Percentiles rank a stretch among this genome's conserved stretches.
phyloP scores from a whole-genome alignment of 2,329 filamentous ascomycete species.

The Colletotrichum viniferum region DNA sequence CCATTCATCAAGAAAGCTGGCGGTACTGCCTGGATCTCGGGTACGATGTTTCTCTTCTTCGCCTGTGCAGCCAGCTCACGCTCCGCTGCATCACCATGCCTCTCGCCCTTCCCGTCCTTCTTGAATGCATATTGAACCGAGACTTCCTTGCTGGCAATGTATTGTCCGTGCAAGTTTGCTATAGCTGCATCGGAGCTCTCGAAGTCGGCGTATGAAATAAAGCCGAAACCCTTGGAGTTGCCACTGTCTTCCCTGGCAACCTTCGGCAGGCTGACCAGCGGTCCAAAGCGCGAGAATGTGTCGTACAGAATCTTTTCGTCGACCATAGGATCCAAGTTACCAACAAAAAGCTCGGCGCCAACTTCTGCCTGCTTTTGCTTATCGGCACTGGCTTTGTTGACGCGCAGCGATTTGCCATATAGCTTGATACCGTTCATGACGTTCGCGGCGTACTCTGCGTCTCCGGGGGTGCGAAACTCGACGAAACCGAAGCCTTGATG shows the following conservation, averaged over 20 bases:
- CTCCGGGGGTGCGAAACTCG: slow-evolving; percentile 93
- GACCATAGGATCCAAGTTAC: slow-evolving; percentile 92
- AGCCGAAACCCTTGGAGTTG: slow-evolving; percentile 93
- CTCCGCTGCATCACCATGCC: slow-evolving; percentile 94
- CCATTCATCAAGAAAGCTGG: slow-evolving; percentile 67
- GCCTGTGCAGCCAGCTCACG: slow-evolving; percentile 89
- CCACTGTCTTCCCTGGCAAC: slow-evolving; percentile 89
- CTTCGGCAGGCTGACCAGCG: slow-evolving; percentile 83
- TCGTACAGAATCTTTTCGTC: slow-evolving; percentile 97
- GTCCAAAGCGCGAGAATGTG: slow-evolving; percentile 90
- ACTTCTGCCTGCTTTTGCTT: slow-evolving; percentile 94
- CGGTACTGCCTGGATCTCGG: slow-evolving; percentile 77
- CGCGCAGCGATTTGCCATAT: slow-evolving; percentile 91
- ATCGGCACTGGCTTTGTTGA: slow-evolving; percentile 92
- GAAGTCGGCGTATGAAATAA: slow-evolving; percentile 91
- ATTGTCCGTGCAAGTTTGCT: slow-evolving; percentile 92
- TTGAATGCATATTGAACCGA: slow-evolving; percentile 99
- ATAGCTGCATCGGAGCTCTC: slow-evolving; percentile 93
- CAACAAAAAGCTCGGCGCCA: slow-evolving; percentile 95
- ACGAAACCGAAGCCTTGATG: slow-evolving; percentile 99
- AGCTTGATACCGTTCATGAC: slow-evolving; percentile 96
- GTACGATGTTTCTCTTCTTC: slow-evolving; percentile 90
- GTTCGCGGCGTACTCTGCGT: slow-evolving; percentile 94
- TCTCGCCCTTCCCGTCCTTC: slow-evolving; percentile 96
- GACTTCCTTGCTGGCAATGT: slow-evolving; percentile 95